Evolutionary conservation across 768 basidiomycete genomes (phyloP).

Genomic region (Rhodotorula paludigena): DNA sequence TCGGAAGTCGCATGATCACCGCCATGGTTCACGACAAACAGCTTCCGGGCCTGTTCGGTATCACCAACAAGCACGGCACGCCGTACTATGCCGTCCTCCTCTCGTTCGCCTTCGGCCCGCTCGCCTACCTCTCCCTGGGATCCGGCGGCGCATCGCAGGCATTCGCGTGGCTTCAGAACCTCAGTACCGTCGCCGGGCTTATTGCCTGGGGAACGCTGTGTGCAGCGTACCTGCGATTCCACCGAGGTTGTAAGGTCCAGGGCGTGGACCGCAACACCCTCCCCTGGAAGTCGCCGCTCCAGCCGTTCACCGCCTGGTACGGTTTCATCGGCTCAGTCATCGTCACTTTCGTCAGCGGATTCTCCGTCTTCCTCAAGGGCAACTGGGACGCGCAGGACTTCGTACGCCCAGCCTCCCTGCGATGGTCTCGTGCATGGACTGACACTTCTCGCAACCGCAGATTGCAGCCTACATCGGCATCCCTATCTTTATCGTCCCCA

Average conservation of each 20-base stretch:
- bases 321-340: slow-evolving; percentile 45
- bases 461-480: slow-evolving; percentile 48
- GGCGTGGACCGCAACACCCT: slow-evolving; percentile 45
- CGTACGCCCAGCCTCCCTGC: background rate
- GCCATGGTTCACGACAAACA: slow-evolving; percentile 49
- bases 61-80: slow-evolving; percentile 55
- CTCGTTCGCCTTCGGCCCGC: slow-evolving; percentile 43
- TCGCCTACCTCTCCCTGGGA: slow-evolving; percentile 40
- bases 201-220: slow-evolving; percentile 31
- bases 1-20: slow-evolving; percentile 45
- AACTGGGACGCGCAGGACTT: slow-evolving; percentile 47
- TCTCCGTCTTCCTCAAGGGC: slow-evolving; percentile 48
- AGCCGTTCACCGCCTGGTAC: slow-evolving; percentile 47
- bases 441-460: background rate
- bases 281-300: slow-evolving; percentile 47
- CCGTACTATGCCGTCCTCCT: slow-evolving; percentile 50
- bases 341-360: slow-evolving; percentile 43
- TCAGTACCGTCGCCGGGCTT: slow-evolving; percentile 26
- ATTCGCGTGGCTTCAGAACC: slow-evolving; percentile 49
- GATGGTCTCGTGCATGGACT: background rate
- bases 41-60: slow-evolving; percentile 53
- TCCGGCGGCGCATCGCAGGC: slow-evolving; percentile 57
- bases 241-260: slow-evolving; percentile 46
- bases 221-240: slow-evolving; percentile 35
- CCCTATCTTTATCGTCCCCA: slow-evolving; percentile 46